Evolutionary conservation across 805 yeast genomes (phyloP).

Genomic region (Saccharomycopsis sp.): DNA sequence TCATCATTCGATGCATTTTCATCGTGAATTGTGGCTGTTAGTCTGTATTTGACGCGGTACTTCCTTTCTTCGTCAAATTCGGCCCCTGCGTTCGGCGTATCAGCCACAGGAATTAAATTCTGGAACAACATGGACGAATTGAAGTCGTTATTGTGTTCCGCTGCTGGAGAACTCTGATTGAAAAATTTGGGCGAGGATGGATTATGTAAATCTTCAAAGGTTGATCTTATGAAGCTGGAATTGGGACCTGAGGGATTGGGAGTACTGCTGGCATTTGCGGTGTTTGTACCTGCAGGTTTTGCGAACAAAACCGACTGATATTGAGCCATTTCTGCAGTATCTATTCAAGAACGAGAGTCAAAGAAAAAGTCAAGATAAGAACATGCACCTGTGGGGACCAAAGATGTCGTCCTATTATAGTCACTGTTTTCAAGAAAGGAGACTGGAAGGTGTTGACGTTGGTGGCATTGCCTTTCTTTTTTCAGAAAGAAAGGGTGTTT

Average conservation of each 20-base stretch:
- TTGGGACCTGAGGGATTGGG: not conserved
- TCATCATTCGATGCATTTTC: conserved; percentile 47
- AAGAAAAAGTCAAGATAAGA: not conserved
- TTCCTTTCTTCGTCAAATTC: conserved; percentile 4
- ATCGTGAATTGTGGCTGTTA: conserved; percentile 54
- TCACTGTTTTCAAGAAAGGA: not conserved
- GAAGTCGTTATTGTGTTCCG: not conserved
- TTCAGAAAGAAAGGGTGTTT: too few relatives aligned
- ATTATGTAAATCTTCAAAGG: not conserved
- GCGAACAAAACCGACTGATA: not conserved
- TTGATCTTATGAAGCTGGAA: not conserved
- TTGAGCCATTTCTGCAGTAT: not conserved
- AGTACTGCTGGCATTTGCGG: not conserved
- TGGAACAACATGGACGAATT: not conserved
- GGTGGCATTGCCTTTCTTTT: too few relatives aligned
- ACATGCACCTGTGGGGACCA: not conserved
- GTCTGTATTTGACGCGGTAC: conserved; percentile 31
- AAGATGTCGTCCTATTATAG: too few relatives aligned
- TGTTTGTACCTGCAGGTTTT: not conserved
- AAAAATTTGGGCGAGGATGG: not conserved
- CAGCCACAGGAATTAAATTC: not conserved
- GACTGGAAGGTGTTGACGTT: too few relatives aligned
- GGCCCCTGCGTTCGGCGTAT: not conserved
- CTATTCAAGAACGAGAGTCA: not conserved
- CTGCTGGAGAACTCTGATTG: not conserved